Conservation (phyloP, 345 rosid genomes). For the Heritiera fomes region DNA sequence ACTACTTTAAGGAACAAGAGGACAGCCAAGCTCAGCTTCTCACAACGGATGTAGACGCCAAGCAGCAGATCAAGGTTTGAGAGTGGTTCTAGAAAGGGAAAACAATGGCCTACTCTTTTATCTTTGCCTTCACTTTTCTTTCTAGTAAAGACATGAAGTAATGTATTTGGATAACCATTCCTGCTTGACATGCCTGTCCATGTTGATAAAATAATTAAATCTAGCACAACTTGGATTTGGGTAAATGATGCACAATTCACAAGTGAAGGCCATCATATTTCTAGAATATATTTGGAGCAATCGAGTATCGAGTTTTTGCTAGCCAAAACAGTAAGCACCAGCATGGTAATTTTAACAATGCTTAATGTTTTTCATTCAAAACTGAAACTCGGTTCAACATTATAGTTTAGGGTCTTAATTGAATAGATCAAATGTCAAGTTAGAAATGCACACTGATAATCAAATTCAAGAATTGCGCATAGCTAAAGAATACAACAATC, state of each 20-base stretch:
- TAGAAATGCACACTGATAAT: too few species aligned
- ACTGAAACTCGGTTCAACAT: too few species aligned
- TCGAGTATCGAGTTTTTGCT: not conserved
- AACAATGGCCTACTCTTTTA: not conserved
- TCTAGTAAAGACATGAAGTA: not conserved
- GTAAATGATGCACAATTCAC: not conserved
- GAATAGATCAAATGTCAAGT: too few species aligned
- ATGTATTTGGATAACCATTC: not conserved
- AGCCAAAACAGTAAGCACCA: too few species aligned
- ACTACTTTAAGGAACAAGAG: constrained; percentile 22
- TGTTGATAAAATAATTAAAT: not conserved
- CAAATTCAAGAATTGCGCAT: too few species aligned
- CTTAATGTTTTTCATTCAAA: too few species aligned
- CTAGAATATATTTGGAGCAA: not conserved
- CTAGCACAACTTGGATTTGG: not conserved
- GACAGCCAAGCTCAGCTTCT: constrained; percentile 21
- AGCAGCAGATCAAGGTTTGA: constrained; percentile 4
- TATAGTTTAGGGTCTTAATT: too few species aligned
- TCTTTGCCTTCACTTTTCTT: not conserved
- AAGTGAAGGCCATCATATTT: too few species aligned
- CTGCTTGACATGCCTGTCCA: not conserved
- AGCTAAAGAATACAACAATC: too few species aligned
- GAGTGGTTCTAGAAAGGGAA: not conserved
- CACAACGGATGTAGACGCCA: constrained; percentile 9
- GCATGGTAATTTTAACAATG: too few species aligned